Evolutionary conservation across 305 asterid species (phyloP).

Genomic region (Fraxinus nigra): DNA sequence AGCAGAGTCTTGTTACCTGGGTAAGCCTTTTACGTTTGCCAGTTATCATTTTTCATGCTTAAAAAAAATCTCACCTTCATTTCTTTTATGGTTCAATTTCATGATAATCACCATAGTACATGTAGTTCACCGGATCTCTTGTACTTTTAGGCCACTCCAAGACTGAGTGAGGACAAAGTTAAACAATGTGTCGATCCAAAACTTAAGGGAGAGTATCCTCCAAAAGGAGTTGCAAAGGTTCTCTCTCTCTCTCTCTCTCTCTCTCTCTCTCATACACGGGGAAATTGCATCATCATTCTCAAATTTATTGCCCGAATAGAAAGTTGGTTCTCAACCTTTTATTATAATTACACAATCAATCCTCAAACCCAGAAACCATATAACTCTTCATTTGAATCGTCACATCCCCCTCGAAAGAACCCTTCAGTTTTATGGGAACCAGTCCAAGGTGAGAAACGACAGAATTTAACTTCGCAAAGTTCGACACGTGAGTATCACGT

Average conservation of each 20-base stretch:
- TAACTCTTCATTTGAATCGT: not conserved
- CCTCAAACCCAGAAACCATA: not conserved
- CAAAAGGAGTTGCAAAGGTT: conserved; percentile 65
- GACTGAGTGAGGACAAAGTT: conserved; percentile 65
- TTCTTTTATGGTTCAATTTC: not conserved
- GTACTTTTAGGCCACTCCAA: conserved; percentile 51
- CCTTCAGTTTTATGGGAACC: not conserved
- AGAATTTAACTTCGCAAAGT: not conserved
- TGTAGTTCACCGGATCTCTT: not conserved
- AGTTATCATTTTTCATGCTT: not conserved
- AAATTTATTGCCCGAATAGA: not conserved
- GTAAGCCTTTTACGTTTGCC: conserved; percentile 23
- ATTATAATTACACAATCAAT: not conserved
- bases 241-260: not conserved
- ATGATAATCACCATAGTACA: not conserved
- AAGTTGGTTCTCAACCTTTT: not conserved
- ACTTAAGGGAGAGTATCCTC: conserved; percentile 54
- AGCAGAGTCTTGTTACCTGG: conserved; percentile 61
- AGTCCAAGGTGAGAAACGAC: not conserved
- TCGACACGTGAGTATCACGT: not conserved
- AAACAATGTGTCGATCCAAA: conserved; percentile 61
- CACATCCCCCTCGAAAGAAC: not conserved
- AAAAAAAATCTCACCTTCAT: not conserved
- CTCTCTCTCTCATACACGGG: not conserved
- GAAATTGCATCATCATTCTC: not conserved